A percentile compares a stretch with the other conserved stretches of the same genome.
Evolutionary conservation across 2,329 filamentous ascomycete species (phyloP).

Genomic region (Diaporthe helianthi): DNA sequence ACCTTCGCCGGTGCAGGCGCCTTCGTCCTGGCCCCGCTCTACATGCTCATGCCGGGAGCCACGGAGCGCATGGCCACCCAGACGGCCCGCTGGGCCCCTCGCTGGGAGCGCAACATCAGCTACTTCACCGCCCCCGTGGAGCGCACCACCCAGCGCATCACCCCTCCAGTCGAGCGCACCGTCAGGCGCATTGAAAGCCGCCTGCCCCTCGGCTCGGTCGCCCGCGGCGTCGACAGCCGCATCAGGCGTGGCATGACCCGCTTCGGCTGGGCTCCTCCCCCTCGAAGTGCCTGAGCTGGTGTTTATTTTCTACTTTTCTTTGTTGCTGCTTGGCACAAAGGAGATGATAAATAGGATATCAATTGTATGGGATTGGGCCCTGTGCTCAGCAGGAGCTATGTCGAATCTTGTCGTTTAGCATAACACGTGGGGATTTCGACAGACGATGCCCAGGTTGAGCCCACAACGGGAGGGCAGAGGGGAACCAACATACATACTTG

Average conservation of each 20-base stretch:
- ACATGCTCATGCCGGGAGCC: slow-evolving; percentile 63
- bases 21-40: slow-evolving; percentile 61
- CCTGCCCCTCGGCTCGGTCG: slow-evolving; percentile 58
- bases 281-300: background rate
- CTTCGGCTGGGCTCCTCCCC: slow-evolving; percentile 28
- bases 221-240: slow-evolving; percentile 54
- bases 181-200: slow-evolving; percentile 54
- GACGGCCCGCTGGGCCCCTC: slow-evolving; percentile 64
- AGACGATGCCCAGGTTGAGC: background rate
- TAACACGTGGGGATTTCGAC: no score
- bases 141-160: slow-evolving; percentile 55
- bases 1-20: slow-evolving; percentile 62
- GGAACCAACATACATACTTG: background rate
- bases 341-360: background rate
- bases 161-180: slow-evolving; percentile 54
- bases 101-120: slow-evolving; percentile 65
- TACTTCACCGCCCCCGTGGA: slow-evolving; percentile 58
- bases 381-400: background rate
- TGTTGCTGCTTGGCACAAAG: no score
- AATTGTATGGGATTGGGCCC: background rate
- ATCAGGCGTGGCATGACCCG: slow-evolving; percentile 56
- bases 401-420: background rate
- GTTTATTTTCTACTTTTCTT: background rate
- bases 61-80: slow-evolving; percentile 61
- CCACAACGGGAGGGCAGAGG: background rate